Evolutionary conservation across 2,329 filamentous ascomycete species (phyloP), one percentile per base, ranked within the genome.

Genomic region (Exophiala sp.): DNA sequence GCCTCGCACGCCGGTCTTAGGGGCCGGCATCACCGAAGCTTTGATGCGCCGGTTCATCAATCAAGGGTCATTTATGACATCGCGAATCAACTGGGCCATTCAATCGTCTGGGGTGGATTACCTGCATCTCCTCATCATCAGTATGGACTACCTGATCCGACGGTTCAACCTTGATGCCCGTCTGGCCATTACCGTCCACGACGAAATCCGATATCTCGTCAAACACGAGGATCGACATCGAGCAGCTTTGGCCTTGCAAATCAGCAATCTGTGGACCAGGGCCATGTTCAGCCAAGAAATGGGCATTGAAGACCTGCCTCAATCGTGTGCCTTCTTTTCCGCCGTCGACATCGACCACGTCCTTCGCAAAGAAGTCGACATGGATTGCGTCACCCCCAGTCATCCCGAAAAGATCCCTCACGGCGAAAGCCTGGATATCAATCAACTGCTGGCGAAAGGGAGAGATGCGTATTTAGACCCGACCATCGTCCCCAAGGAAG

Each of bases 231-330:
- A 98, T 69, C 87, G 85, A 62, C 98, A 97, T 63, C 81, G 86
- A 34, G 83, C 86, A 1, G 91, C 91, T 9, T 86, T 98, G 82
- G 93, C 94, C 1, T 74, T 98, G 10, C 93, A 98, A 67, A 78
- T 98, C 6, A 83, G 90, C 51, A 98, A 98, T 64, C 68, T 98
- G 16, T 98, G 93, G 93, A 98, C 94, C 0, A 79, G 93, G 43
- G 90, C 90, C 57, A 96, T 98, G 86, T 98, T 98, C 66, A 81
- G 86, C 0, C 89, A 98, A 68, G 93, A 98, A 69, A 87, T 96
- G 63, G 93, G 93, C 52, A 98, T 98, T 62, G 76, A 95, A 57
- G 93, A 98, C 63, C 77, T 98, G 8, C 93, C 94, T 0, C 93
- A 97, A 64, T 83, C 86, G 0, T 96, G 90, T 62, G 93, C 93